Evolutionary conservation across 2,329 filamentous ascomycete species (phyloP), one percentile per base, ranked within the genome.

Genomic region (Clonostachys chloroleuca): DNA sequence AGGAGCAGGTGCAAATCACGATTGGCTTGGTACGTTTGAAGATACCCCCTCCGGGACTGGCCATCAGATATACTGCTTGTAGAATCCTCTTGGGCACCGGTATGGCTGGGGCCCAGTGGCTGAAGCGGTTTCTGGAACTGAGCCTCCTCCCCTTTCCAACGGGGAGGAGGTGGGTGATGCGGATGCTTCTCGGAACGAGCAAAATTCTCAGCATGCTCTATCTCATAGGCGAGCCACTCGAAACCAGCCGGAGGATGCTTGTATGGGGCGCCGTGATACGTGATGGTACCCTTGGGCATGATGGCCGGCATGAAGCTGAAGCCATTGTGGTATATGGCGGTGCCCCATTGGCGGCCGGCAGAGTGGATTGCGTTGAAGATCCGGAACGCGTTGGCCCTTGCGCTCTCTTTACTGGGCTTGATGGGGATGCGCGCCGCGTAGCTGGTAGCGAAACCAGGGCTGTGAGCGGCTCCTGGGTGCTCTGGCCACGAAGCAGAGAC

Each of bases 151-250:
- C 24, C 24, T 9, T 10, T 30, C 9, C 9, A 30, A 30, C 8
- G 9, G 24, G 24, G 24, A 10, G 24, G 47, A 3, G 45, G 51
- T 16, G 45, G 45, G 55, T 54, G 53, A 59, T 55, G 30, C 55
- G 56, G 40, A 54, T 53, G 44, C 20, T 46, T 52, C 30, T 42
- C 43, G 6, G 56, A 59, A 7, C 62, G 60, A 1, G 85, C 82
- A 64, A 91, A 90, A 4, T 71, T 59, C 53, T 86, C 71, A 1
- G 86, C 83, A 62, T 91, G 87, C 55, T 91, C 86, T 5, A 85
- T 76, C 60, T 91, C 87, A 57, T 90, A 91, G 0, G 87, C 87
- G 2, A 91, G 69, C 86, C 87, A 90, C 56, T 90, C 83, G 4
- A 73, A 76, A 0, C 72, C 75, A 3, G 64, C 61, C 0, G 87